A percentile compares a stretch with the other conserved stretches of the same genome.
Evolutionary conservation across 202 grass and related monocot species (phyloP).

Genomic region (Digitaria exilis): DNA sequence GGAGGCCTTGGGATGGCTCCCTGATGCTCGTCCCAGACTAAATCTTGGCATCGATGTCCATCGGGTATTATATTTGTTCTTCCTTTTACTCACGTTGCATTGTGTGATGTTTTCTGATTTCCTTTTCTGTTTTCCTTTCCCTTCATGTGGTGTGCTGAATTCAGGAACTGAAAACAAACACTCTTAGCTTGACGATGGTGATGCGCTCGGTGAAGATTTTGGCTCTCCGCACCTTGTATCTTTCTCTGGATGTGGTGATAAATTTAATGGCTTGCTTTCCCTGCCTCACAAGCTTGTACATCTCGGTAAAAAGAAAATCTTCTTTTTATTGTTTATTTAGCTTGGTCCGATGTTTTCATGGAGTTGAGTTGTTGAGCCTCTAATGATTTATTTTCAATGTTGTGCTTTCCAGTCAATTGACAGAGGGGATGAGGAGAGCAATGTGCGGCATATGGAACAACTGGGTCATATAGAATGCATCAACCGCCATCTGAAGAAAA

Average conservation of each 20-base stretch:
- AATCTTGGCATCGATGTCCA: neutral
- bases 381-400: neutral
- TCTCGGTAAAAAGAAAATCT: neutral
- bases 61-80: neutral
- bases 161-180: neutral
- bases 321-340: neutral
- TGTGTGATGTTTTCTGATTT: neutral
- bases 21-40: neutral
- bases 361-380: neutral
- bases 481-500: neutral
- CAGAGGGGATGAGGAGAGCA: neutral
- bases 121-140: neutral
- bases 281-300: conserved; percentile 33
- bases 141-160: neutral
- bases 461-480: neutral
- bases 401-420: neutral
- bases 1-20: neutral
- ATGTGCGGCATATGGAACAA: neutral
- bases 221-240: neutral
- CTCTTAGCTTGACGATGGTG: neutral
- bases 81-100: neutral
- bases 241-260: neutral
- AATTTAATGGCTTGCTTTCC: conserved; percentile 41
- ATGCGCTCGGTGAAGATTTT: neutral
- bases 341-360: neutral